Conservation (phyloP, 2,329 filamentous ascomycete genomes). For the Grosmannia serpens region DNA sequence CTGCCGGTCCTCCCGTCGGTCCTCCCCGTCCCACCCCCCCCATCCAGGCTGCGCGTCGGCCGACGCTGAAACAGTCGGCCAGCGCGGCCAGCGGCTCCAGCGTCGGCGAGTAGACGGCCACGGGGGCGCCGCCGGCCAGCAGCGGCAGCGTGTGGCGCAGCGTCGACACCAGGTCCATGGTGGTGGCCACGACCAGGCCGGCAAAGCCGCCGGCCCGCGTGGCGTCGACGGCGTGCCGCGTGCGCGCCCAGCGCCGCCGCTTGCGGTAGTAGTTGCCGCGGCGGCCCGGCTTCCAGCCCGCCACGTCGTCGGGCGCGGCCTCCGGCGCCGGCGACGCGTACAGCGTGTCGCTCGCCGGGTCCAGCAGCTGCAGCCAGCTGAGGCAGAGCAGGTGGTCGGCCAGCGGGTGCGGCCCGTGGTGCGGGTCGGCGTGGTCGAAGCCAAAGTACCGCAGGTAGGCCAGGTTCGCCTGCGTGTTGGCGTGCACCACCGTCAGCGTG, state of each 20-base stretch:
- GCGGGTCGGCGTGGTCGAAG: constrained; percentile 61
- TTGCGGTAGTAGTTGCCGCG: constrained; percentile 83
- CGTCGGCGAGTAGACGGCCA: constrained; percentile 75
- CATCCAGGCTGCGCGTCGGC: constrained; percentile 62
- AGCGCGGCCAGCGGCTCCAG: constrained; percentile 69
- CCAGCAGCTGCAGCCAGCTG: constrained; percentile 84
- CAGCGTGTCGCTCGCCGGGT: constrained; percentile 61
- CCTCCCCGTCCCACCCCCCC: not conserved
- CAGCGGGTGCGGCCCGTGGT: constrained; percentile 62
- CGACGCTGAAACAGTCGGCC: constrained; percentile 75
- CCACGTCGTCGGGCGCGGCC: constrained; percentile 48
- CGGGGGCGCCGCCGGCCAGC: constrained; percentile 68
- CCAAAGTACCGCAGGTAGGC: constrained; percentile 80
- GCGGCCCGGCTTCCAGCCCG: constrained; percentile 67
- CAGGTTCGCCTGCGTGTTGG: constrained; percentile 78
- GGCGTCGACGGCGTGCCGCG: constrained; percentile 60
- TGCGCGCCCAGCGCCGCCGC: constrained; percentile 66
- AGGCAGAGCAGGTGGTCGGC: constrained; percentile 70
- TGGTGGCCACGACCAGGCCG: constrained; percentile 69
- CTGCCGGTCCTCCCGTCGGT: not conserved
- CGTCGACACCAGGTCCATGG: constrained; percentile 70
- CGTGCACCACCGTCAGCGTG: constrained; percentile 70
- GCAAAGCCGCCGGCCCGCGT: constrained; percentile 68
- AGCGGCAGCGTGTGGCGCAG: constrained; percentile 67
- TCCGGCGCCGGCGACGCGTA: constrained; percentile 56